These are phyloP conservation scores for Austroboletus novae-zelandiae DNA, from an alignment of 1,284 basidiomycete species.

Conservation along the genomic window DNA sequence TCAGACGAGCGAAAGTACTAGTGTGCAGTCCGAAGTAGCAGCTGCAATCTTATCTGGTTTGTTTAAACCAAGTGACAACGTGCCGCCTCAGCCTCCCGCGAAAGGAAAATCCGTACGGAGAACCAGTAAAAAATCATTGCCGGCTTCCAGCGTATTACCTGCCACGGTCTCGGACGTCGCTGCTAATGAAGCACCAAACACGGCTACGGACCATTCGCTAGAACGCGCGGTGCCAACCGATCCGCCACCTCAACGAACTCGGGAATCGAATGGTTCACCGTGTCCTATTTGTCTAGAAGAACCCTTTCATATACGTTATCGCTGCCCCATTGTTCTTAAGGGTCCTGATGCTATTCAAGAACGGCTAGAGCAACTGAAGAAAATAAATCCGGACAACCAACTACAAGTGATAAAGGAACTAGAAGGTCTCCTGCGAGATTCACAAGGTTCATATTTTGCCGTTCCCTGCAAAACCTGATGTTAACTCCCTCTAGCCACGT, in stretches of 20 bases:
- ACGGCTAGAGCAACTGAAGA: slow-evolving; percentile 38
- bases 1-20: slow-evolving; percentile 20
- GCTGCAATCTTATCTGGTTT: slow-evolving; percentile 18
- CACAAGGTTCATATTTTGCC: slow-evolving; percentile 15
- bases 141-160: background rate
- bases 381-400: slow-evolving; percentile 24
- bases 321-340: slow-evolving; percentile 41
- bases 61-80: background rate
- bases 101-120: slow-evolving; percentile 14
- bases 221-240: slow-evolving; percentile 1
- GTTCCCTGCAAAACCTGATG: slow-evolving; percentile 1
- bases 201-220: background rate
- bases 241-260: background rate
- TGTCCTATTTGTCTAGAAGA: slow-evolving; percentile 42
- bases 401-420: slow-evolving; percentile 37
- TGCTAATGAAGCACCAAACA: slow-evolving; percentile 1
- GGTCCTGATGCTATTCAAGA: slow-evolving; percentile 39
- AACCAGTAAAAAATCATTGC: slow-evolving; percentile 3
- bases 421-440: slow-evolving; percentile 25
- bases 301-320: slow-evolving; percentile 39
- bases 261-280: slow-evolving; percentile 6
- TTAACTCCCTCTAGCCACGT: background rate
- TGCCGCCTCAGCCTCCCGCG: slow-evolving; percentile 5
- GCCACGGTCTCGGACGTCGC: background rate
- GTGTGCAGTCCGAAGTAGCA: slow-evolving; percentile 18